Conservation (phyloP, 169 alveolate genomes). For the Cryptosporidium andersoni region DNA sequence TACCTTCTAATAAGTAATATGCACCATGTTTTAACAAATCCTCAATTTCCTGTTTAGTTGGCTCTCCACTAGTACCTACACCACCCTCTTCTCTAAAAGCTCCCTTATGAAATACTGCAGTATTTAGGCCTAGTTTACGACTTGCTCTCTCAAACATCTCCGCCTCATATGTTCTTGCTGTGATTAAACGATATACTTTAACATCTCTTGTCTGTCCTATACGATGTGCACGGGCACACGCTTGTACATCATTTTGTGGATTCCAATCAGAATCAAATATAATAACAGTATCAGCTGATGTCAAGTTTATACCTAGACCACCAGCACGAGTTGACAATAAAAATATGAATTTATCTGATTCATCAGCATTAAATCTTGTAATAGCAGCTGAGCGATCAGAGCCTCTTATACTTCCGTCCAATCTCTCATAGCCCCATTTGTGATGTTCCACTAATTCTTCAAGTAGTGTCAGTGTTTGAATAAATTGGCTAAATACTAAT, state of each 20-base stretch:
- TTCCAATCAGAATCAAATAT: slow-evolving; percentile 95
- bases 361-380: slow-evolving; percentile 83
- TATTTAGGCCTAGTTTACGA: slow-evolving; percentile 89
- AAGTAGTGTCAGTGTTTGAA: slow-evolving; percentile 85
- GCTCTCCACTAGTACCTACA: slow-evolving; percentile 71
- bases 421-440: slow-evolving; percentile 83
- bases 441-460: slow-evolving; percentile 85
- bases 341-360: slow-evolving; percentile 84
- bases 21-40: slow-evolving; percentile 88
- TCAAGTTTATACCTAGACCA: slow-evolving; percentile 93
- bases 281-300: slow-evolving; percentile 93
- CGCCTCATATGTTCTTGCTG: slow-evolving; percentile 91
- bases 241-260: slow-evolving; percentile 93
- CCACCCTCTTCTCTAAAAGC: slow-evolving; percentile 77
- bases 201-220: slow-evolving; percentile 92
- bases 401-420: slow-evolving; percentile 88
- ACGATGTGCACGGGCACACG: slow-evolving; percentile 94
- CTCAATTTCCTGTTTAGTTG: slow-evolving; percentile 84
- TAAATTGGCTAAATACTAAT: slow-evolving; percentile 88
- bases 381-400: slow-evolving; percentile 81
- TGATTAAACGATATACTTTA: slow-evolving; percentile 89
- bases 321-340: slow-evolving; percentile 92
- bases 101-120: slow-evolving; percentile 89
- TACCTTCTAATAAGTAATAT: slow-evolving; percentile 83
- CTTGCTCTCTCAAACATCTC: slow-evolving; percentile 92